These are phyloP conservation scores for Periglandula ipomoeae DNA, from an alignment of 2,329 filamentous ascomycete genomes.

Conservation along the genomic window DNA sequence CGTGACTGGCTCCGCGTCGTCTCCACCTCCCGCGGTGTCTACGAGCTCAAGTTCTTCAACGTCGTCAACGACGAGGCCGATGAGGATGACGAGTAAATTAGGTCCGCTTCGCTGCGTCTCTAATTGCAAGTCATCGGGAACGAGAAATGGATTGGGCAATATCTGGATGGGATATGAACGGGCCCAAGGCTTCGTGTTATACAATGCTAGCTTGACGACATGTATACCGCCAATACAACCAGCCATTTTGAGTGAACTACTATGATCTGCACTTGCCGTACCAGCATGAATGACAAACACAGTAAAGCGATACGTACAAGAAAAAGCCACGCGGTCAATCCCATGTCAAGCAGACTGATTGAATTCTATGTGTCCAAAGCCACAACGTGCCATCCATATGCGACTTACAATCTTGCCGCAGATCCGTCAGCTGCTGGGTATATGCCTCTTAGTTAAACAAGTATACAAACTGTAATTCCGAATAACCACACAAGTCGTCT, in stretches of 20 bases:
- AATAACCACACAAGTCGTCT: neutral
- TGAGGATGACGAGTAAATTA: constrained; percentile 92
- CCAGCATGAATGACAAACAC: too few species aligned
- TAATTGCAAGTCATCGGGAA: constrained; percentile 5
- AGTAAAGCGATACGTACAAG: too few species aligned
- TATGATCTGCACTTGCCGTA: too few species aligned
- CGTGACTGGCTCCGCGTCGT: constrained; percentile 99
- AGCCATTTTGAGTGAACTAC: constrained; percentile 16
- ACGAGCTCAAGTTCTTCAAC: constrained; percentile 99
- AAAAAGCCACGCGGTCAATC: too few species aligned
- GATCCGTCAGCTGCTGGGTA: neutral
- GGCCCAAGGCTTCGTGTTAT: neutral
- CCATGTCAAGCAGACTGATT: too few species aligned
- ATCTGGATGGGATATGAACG: neutral
- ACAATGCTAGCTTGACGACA: neutral
- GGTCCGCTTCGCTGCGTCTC: constrained; percentile 7
- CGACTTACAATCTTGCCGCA: neutral
- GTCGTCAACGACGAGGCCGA: constrained; percentile 97
- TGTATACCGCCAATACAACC: constrained; percentile 16
- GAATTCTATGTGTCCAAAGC: neutral
- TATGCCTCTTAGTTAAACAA: neutral
- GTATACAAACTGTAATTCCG: neutral
- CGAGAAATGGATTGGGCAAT: constrained; percentile 2
- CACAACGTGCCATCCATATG: neutral
- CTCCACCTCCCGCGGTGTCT: constrained; percentile 94